phyloP scores from a whole-genome alignment of 23 red algal species.

The Pyropia yezoensis region DNA sequence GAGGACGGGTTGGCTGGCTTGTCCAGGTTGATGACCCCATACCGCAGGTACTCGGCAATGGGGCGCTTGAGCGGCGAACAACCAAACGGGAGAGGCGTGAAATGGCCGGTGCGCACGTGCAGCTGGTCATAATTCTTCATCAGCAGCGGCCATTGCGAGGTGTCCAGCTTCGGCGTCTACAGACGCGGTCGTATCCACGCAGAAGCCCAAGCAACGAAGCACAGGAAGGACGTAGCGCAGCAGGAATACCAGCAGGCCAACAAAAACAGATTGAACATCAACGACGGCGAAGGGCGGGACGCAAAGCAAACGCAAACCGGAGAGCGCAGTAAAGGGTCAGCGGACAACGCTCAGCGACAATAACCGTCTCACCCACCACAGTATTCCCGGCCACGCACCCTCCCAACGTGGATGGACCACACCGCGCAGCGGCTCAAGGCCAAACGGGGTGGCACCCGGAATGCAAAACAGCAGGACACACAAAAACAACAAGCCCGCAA shows the following conservation, averaged over 20 bases:
- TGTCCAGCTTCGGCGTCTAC: slow-evolving; percentile 48
- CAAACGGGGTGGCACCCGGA: too few species aligned
- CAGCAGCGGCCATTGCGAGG: slow-evolving; percentile 83
- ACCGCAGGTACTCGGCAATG: slow-evolving; percentile 74
- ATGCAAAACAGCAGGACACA: too few species aligned
- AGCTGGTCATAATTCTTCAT: slow-evolving; percentile 93
- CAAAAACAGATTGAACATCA: neutral
- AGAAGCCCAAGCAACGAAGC: neutral
- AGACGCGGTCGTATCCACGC: neutral
- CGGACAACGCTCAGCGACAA: neutral
- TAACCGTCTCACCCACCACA: too few species aligned
- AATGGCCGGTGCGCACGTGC: slow-evolving; percentile 88
- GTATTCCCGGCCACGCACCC: too few species aligned
- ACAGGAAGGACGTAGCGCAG: neutral
- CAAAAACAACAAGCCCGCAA: too few species aligned
- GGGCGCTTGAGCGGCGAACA: slow-evolving; percentile 74
- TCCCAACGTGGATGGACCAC: too few species aligned
- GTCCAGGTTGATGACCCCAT: slow-evolving; percentile 95
- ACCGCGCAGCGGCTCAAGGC: too few species aligned
- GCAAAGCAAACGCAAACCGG: too few species aligned
- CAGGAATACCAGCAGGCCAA: neutral
- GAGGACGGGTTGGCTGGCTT: slow-evolving; percentile 94
- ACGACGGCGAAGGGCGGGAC: neutral
- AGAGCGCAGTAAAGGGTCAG: neutral
- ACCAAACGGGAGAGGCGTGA: slow-evolving; percentile 85